Conservation (phyloP, 2,329 filamentous ascomycete species). For the Epichloe sp. region DNA sequence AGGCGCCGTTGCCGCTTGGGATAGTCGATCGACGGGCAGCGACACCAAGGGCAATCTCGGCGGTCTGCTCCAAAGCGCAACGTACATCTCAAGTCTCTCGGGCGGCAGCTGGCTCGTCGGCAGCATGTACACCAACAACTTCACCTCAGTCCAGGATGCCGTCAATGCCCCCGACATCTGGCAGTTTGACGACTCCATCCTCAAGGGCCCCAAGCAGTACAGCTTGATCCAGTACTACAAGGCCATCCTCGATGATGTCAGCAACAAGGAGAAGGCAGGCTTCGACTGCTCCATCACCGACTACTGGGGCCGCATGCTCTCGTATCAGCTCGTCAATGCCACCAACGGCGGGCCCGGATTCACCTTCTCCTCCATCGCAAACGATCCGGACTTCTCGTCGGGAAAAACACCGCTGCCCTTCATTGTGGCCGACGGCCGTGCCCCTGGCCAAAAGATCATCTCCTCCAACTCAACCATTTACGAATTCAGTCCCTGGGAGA, state of each 20-base stretch:
- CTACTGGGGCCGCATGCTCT: conserved; percentile 79
- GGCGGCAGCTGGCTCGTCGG: conserved; percentile 78
- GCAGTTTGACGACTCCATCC: conserved; percentile 28
- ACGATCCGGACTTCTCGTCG: conserved; percentile 28
- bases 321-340: conserved; percentile 72
- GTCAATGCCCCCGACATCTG: conserved; percentile 24
- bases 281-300: conserved; percentile 62
- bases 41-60: conserved; percentile 51
- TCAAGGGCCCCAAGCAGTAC: conserved; percentile 25
- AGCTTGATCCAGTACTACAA: conserved; percentile 27
- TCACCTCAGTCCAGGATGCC: conserved; percentile 41
- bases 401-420: conserved; percentile 35
- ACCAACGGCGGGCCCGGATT: conserved; percentile 59
- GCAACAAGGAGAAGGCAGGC: conserved; percentile 25
- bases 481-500: conserved; percentile 54
- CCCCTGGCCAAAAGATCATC: conserved; percentile 29
- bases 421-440: conserved; percentile 34
- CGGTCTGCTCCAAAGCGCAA: conserved; percentile 67
- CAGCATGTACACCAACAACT: conserved; percentile 77
- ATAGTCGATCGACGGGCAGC: conserved; percentile 48
- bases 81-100: conserved; percentile 69
- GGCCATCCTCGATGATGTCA: conserved; percentile 21
- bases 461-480: conserved; percentile 46
- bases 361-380: conserved; percentile 62
- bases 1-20: conserved; percentile 67